Evolutionary conservation across 805 yeast genomes (phyloP), one percentile per base, ranked within the genome.

Genomic region (Yamadazyma sp.): DNA sequence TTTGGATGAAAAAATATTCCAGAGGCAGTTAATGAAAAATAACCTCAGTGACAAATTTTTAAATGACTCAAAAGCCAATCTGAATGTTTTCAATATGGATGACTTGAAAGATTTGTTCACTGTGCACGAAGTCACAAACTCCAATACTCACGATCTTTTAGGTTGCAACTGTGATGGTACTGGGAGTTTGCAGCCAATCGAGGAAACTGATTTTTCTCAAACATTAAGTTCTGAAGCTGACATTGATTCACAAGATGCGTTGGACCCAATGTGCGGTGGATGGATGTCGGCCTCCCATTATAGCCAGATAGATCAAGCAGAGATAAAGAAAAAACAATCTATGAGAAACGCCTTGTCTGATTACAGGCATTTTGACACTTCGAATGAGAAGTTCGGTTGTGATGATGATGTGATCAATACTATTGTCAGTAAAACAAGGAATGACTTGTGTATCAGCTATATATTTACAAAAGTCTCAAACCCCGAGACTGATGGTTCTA

Each of bases 1-100:
- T 38, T 84, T 89, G 23, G 99, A 93, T 56, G 99, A 93, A 56
- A 91, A 90, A 62, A 90, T 93, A 3, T 81, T 84, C 43, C 98
- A 93, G 56, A 68, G 99, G 13, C 99, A 93, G 58, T 64, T 90
- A 37, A 81, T 87, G 70, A 93, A 93, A 57, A 77, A 68, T 38
- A 89, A 82, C 37, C 62, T 91, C 34, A 84, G 96, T 32, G 82
- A 82, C 44, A 79, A 78, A 46, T 83, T 91, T 49, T 43, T 70
- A 77, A 70, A 64, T 44, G 62, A 54, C 41, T 29, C 46, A 6
- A 59, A 54, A 16, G 68, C 78, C 0, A 77, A 74, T 19, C 80
- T 79, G 49, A 80, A 84, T 52, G 70, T 85, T 1, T 91, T 91
- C 54, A 80, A 81, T 32, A 59, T 67, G 35, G 71, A 68, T 10